Evolutionary conservation across 192 early-diverging fungal genomes (phyloP).

Genomic region (Allomyces macrogynus): DNA sequence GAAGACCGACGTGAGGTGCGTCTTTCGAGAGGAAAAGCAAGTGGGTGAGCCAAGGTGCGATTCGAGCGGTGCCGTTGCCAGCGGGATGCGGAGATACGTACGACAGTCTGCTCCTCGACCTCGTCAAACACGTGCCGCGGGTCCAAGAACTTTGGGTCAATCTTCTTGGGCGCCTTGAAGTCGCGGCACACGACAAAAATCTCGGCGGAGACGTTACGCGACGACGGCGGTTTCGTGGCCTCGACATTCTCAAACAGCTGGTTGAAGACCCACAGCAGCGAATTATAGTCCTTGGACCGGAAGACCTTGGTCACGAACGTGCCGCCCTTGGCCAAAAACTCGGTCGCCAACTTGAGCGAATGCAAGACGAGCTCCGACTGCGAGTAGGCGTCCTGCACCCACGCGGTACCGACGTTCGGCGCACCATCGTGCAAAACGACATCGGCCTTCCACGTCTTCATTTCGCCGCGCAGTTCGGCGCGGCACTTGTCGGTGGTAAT

Average conservation of each 20-base stretch:
- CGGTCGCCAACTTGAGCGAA: constrained; percentile 78
- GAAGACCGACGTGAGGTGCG: not conserved
- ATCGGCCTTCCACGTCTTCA: constrained; percentile 98
- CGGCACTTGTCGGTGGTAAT: constrained; percentile 90
- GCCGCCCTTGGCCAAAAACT: constrained; percentile 78
- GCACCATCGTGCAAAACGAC: constrained; percentile 98
- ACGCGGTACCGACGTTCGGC: constrained; percentile 89
- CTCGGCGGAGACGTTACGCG: constrained; percentile 95
- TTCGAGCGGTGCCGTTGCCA: no score
- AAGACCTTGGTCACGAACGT: constrained; percentile 97
- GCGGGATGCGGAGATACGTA: constrained; percentile 26
- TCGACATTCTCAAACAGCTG: constrained; percentile 91
- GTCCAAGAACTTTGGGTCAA: constrained; percentile 84
- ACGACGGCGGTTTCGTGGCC: constrained; percentile 94
- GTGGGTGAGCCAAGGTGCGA: not conserved
- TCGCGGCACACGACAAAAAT: constrained; percentile 95
- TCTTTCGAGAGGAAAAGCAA: constrained; percentile 1
- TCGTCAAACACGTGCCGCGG: constrained; percentile 88
- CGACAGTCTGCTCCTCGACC: constrained; percentile 22
- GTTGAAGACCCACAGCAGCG: constrained; percentile 94
- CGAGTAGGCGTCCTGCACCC: constrained; percentile 91
- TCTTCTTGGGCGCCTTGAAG: constrained; percentile 80
- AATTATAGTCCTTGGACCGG: constrained; percentile 98
- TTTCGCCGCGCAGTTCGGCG: constrained; percentile 55
- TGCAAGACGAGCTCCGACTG: constrained; percentile 84